A percentile compares a stretch with the other conserved stretches of the same genome.
phyloP scores from a whole-genome alignment of 768 basidiomycete genomes.

The Trametes gibbosa region DNA sequence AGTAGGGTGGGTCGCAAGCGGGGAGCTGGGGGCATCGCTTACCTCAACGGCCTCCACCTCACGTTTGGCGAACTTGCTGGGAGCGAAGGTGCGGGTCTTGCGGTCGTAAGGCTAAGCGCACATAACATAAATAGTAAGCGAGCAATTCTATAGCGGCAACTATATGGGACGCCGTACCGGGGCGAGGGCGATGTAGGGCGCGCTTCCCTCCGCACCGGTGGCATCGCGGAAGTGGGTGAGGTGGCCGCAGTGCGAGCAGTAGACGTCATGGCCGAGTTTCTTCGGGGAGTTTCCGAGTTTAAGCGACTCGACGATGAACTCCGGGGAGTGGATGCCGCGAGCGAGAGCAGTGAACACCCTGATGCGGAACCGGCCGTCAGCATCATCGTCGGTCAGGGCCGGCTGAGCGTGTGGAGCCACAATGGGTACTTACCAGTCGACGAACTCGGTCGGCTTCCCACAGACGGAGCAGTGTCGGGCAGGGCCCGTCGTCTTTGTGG shows the following conservation, averaged over 20 bases:
- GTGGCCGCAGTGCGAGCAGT: slow-evolving; percentile 20
- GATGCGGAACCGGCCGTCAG: too few relatives aligned
- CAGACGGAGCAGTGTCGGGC: slow-evolving; percentile 5
- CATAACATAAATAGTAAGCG: background rate
- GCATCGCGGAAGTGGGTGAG: slow-evolving; percentile 9
- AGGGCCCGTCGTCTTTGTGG: slow-evolving; percentile 1
- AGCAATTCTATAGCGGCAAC: background rate
- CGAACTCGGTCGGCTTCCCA: slow-evolving; percentile 21
- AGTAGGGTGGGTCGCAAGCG: background rate
- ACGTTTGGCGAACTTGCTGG: background rate
- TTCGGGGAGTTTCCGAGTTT: slow-evolving; percentile 9
- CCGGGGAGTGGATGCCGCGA: slow-evolving; percentile 14
- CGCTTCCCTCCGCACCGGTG: slow-evolving; percentile 4
- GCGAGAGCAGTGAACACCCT: slow-evolving; percentile 17
- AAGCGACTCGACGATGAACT: slow-evolving; percentile 17
- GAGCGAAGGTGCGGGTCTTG: background rate
- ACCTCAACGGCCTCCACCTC: background rate
- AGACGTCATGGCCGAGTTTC: slow-evolving; percentile 18
- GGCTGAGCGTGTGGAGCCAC: too few relatives aligned
- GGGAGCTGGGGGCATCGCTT: background rate
- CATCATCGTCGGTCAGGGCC: background rate
- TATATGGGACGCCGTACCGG: background rate
- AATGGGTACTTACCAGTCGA: slow-evolving; percentile 12
- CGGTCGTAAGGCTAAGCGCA: background rate
- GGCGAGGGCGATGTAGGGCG: slow-evolving; percentile 6